Evolutionary conservation across 164 flowering plant species (phyloP), one percentile per base, ranked within the genome.

Genomic region (Saururus chinensis): DNA sequence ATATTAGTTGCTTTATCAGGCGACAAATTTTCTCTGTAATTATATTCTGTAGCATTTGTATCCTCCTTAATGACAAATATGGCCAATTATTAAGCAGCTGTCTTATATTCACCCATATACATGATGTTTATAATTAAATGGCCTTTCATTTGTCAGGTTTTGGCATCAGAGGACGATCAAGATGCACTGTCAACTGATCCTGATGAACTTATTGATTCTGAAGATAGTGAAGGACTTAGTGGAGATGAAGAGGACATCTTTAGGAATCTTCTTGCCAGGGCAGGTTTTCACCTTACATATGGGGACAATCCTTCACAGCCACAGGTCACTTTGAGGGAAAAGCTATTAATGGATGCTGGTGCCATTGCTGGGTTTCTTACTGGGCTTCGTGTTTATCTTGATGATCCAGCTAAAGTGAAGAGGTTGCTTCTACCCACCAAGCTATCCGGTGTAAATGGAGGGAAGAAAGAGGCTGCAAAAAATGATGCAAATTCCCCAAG

Each of bases 171-270:
- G 70, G 99, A 91, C 75, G 99, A 95, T 71, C 96, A 82, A 70
- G 96, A 95, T 82, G 95, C 95, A 64, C 77, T 91, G 65, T 87
- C 99, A 59, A 95, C 96, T 25, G 97, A 95, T 64, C 99, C 99
- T 49, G 96, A 87, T 80, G 97, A 95, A 69, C 88, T 89, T 41
- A 75, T 89, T 71, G 96, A 95, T 74, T 95, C 99, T 53, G 99
- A 95, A 63, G 97, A 91, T 60, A 95, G 95, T 75, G 99, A 95
- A 74, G 95, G 87, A 60, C 80, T 87, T 25, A 91, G 97, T 81
- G 97, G 96, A 42, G 99, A 95, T 76, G 99, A 93, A 74, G 99
- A 95, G 71, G 99, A 91, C 65, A 83, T 91, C 42, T 89, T 95
- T 64, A 81, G 97, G 68, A 89, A 87, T 66, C 95, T 91, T 66